These are phyloP conservation scores for Sclerotinia glacialis DNA, from an alignment of 2,329 filamentous ascomycete genomes.

Conservation along the genomic window DNA sequence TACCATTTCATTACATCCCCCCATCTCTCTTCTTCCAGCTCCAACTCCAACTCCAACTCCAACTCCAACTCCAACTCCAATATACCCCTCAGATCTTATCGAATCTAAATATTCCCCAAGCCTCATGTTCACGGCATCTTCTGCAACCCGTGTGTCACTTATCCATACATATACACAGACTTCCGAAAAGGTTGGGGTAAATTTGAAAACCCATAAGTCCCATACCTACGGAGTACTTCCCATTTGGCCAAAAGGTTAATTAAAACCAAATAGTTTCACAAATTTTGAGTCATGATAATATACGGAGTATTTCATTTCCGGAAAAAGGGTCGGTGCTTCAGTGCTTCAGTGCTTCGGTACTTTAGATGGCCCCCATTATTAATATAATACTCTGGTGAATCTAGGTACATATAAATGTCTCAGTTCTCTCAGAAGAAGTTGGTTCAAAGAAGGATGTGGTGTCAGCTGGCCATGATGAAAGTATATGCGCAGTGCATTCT, in stretches of 20 bases:
- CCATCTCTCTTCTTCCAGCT: neutral
- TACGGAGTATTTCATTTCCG: neutral
- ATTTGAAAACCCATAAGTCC: neutral
- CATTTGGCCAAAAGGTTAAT: neutral
- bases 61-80: no score
- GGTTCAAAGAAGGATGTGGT: neutral
- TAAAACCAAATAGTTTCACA: neutral
- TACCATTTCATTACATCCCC: neutral
- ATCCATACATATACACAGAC: neutral
- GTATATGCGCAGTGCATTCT: neutral
- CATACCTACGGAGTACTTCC: neutral
- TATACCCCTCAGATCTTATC: constrained; percentile 18
- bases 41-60: no score
- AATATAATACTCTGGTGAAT: neutral
- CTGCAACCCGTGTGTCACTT: constrained; percentile 13
- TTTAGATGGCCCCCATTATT: neutral
- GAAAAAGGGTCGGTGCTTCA: neutral
- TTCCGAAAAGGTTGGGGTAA: constrained; percentile 1
- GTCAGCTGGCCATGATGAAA: neutral
- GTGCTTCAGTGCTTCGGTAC: neutral
- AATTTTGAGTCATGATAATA: constrained; percentile 4
- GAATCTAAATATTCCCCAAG: neutral
- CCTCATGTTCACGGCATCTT: neutral
- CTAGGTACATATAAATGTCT: neutral
- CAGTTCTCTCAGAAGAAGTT: neutral